These are phyloP conservation scores for Coniochaeta sp. DNA, from an alignment of 2,329 filamentous ascomycete species.

Conservation along the genomic window DNA sequence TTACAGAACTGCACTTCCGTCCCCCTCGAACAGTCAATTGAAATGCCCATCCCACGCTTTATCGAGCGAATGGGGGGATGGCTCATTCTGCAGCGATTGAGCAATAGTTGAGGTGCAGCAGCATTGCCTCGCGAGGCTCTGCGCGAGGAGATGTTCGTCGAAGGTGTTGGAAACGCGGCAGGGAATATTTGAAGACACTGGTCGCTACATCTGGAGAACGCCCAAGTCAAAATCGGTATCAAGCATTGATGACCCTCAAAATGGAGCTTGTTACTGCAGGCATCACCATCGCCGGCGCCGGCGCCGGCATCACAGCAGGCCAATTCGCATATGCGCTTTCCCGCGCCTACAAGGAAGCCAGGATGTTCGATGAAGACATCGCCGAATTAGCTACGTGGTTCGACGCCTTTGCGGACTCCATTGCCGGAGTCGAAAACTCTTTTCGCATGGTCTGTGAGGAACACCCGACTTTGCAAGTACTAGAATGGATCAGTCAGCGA, in stretches of 20 bases:
- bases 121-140: conserved; percentile 1
- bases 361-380: not conserved
- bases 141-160: not conserved
- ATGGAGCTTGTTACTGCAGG: not conserved
- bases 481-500: not conserved
- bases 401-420: not conserved
- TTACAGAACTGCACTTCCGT: not conserved
- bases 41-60: not conserved
- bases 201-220: too few relatives aligned
- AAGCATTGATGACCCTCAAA: too few relatives aligned
- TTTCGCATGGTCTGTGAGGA: not conserved
- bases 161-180: not conserved
- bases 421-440: not conserved
- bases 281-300: conserved; percentile 1
- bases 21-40: not conserved
- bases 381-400: not conserved
- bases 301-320: not conserved
- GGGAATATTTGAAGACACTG: not conserved
- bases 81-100: too few relatives aligned
- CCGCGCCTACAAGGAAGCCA: not conserved
- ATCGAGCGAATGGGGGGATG: not conserved
- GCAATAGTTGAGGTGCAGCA: not conserved
- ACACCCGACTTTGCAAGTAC: not conserved
- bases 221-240: too few relatives aligned
- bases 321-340: not conserved